Percentiles rank a stretch among this genome's conserved stretches.
Conservation (phyloP, 2,329 filamentous ascomycete species). For the Colletotrichum lentis region DNA sequence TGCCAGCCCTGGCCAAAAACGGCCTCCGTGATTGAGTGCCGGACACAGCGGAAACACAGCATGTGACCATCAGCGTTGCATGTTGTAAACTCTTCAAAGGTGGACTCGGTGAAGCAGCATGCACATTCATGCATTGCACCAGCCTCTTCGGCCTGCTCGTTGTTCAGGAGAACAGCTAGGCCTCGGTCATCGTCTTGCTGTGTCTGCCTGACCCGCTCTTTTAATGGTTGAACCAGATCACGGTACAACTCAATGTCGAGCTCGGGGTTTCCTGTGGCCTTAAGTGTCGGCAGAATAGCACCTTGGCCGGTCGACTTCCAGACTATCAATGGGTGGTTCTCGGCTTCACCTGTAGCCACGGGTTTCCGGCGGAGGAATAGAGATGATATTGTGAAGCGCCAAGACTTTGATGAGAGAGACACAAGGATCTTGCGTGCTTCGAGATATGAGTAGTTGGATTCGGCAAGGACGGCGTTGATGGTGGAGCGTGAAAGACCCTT, state of each 20-base stretch:
- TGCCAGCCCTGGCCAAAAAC: slow-evolving; percentile 94
- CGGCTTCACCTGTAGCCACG: slow-evolving; percentile 60
- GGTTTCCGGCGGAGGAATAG: slow-evolving; percentile 73
- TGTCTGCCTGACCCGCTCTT: slow-evolving; percentile 52
- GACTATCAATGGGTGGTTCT: slow-evolving; percentile 69
- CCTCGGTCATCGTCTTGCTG: slow-evolving; percentile 61
- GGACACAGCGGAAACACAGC: slow-evolving; percentile 83
- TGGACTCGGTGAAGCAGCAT: slow-evolving; percentile 76
- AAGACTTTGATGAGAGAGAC: slow-evolving; percentile 74
- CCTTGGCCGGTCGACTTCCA: slow-evolving; percentile 65
- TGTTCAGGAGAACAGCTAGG: slow-evolving; percentile 64
- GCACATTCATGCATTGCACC: slow-evolving; percentile 73
- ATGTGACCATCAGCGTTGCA: slow-evolving; percentile 75
- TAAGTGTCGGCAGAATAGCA: slow-evolving; percentile 68
- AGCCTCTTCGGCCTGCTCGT: slow-evolving; percentile 65
- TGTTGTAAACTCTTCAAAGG: slow-evolving; percentile 78
- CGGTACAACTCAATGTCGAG: slow-evolving; percentile 69
- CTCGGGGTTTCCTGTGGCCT: slow-evolving; percentile 70
- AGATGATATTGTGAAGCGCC: slow-evolving; percentile 77
- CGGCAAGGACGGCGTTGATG: slow-evolving; percentile 80
- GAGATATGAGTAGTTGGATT: slow-evolving; percentile 81
- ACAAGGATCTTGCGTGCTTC: slow-evolving; percentile 75
- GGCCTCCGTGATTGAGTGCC: slow-evolving; percentile 82
- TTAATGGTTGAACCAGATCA: slow-evolving; percentile 64
- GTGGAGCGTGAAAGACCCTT: slow-evolving; percentile 76